phyloP scores from a whole-genome alignment of 106 monocot genomes.

The Vanilla planifolia region DNA sequence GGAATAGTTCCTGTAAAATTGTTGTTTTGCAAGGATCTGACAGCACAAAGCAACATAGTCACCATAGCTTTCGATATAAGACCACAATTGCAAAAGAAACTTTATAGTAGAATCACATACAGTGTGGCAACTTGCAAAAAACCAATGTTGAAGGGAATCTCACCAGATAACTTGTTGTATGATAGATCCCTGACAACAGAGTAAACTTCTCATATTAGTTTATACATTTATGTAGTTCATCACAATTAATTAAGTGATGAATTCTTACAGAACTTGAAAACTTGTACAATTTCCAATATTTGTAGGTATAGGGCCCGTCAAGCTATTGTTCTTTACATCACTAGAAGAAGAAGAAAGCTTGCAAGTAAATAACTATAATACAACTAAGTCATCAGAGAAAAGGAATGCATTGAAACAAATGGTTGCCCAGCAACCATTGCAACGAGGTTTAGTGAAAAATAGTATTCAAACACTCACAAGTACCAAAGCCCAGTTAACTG shows the following conservation, averaged over 20 bases:
- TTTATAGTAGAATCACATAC: constrained; percentile 31
- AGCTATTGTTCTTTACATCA: constrained; percentile 94
- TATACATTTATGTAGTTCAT: background rate
- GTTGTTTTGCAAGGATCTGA: constrained; percentile 94
- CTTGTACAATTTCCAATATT: constrained; percentile 94
- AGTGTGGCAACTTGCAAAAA: constrained; percentile 96
- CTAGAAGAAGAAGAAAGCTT: constrained; percentile 19
- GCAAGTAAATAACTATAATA: background rate
- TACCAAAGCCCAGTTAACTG: constrained; percentile 94
- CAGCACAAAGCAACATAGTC: background rate
- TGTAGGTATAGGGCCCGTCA: constrained; percentile 77
- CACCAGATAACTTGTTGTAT: constrained; percentile 73
- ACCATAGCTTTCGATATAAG: background rate
- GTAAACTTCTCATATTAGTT: background rate
- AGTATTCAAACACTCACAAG: constrained; percentile 43
- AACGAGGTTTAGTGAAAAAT: background rate
- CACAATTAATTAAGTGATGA: background rate
- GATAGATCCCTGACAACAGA: constrained; percentile 67
- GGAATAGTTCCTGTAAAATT: constrained; percentile 79
- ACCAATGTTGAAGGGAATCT: constrained; percentile 94
- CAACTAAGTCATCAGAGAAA: background rate
- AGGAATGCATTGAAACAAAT: no score
- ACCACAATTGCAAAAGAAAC: background rate
- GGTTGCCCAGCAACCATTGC: no score
- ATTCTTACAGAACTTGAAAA: constrained; percentile 96